Evolutionary conservation across 805 yeast genomes (phyloP).

Genomic region (Cephaloascus albidus): DNA sequence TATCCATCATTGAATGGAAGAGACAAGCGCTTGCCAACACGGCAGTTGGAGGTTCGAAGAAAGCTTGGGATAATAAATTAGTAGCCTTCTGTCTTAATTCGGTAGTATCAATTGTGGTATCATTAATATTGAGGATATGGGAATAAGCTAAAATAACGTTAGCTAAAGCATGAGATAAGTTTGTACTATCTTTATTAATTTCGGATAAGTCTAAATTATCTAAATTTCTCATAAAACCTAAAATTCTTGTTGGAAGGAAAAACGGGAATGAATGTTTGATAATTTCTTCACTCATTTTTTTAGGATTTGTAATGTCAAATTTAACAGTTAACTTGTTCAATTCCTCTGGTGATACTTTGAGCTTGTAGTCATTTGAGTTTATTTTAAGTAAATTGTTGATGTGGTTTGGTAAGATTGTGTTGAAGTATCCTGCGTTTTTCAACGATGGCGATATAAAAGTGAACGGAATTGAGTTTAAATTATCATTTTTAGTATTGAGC

Average conservation of each 20-base stretch:
- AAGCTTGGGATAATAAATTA: neutral
- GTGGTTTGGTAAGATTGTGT: constrained; percentile 1
- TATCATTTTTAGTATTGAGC: neutral
- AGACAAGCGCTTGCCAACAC: constrained; percentile 1
- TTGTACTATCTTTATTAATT: neutral
- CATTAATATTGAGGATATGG: neutral
- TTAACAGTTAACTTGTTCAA: neutral
- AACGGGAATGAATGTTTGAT: neutral
- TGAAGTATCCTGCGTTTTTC: constrained; percentile 2
- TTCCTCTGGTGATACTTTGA: neutral
- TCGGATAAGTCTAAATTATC: neutral
- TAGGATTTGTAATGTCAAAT: neutral
- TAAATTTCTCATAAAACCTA: neutral
- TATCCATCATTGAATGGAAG: neutral
- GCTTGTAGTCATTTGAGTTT: neutral
- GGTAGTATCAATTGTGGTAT: neutral
- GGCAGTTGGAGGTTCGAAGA: constrained; percentile 1
- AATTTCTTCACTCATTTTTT: constrained; percentile 1
- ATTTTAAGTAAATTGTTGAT: neutral
- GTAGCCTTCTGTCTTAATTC: neutral
- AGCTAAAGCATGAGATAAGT: neutral
- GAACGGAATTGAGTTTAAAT: constrained; percentile 1
- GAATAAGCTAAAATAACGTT: neutral
- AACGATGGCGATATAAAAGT: constrained; percentile 2
- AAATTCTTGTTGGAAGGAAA: neutral